Base-by-base conservation (phyloP, 768 basidiomycete species). In the Pleurotus giganteus region DNA sequence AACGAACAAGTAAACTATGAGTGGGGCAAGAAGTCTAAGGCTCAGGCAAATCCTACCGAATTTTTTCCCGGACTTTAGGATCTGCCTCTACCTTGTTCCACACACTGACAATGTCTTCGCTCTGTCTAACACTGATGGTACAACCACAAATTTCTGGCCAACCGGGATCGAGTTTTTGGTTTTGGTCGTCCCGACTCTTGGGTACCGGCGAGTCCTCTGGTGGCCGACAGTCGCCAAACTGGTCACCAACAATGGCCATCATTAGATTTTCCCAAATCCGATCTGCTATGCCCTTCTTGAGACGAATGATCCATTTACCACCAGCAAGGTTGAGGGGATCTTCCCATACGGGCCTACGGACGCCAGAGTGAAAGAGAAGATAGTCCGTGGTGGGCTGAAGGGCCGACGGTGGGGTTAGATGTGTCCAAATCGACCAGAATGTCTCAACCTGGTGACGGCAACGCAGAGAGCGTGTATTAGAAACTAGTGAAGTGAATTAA, bases 341-440 rank as follows among this genome's bases (percentile, higher is more conserved):
- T 68, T 98, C 96, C 96, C 96, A 98, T 2, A 96, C 89, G 0
- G 96, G 95, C 39, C 92, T 81, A 21, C 88, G 86, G 55, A 98
- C 78, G 36, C 86, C 86, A 2, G 83, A 76, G 61, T 94, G 91
- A 75, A 98, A 97, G 59, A 97, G 81, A 28, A 98, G 85, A 59
- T 96, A 92, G 72, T 98, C 96, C 3, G 95, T 96, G 2, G 94
- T 96, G 4, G 94, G 89, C 9, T 84, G 79, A 23, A 98, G 80
- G 11, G 81, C 79, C 1, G 91, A 94, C 1, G 95, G 94, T 0
- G 91, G 85, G 4, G 86, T 79, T 24, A 98, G 81, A 68, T 98
- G 96, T 3, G 94, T 94, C 79, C 91, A 90, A 56, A 98, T 75
- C 21, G 93, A 88, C 88, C 95, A 96, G 70, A 94, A 97, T 32